Conservation (phyloP, 768 basidiomycete species). For the Suillus brevipes region DNA sequence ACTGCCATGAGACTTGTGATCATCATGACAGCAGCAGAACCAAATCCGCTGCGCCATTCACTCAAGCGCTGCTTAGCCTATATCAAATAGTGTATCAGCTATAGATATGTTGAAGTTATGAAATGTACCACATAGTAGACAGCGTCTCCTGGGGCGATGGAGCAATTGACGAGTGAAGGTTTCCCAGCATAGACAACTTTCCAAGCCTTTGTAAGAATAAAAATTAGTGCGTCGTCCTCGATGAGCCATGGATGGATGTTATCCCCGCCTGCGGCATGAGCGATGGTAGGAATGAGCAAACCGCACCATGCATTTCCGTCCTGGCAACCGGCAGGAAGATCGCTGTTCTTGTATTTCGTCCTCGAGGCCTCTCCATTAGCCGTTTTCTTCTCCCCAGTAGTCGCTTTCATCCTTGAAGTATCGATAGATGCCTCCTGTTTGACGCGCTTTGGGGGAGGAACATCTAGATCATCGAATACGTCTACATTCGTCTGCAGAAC, state of each 20-base stretch:
- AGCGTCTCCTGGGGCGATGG: not conserved
- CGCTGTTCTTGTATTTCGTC: not conserved
- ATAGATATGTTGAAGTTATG: not conserved
- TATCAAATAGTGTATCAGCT: not conserved
- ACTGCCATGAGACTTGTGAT: not conserved
- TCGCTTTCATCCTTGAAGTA: too few relatives aligned
- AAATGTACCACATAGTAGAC: not conserved
- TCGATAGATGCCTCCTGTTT: too few relatives aligned
- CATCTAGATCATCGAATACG: not conserved
- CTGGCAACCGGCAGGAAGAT: not conserved
- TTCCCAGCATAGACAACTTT: not conserved
- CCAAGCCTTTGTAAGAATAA: not conserved
- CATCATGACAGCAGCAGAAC: constrained; percentile 1
- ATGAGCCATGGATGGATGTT: not conserved
- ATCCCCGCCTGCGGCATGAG: not conserved
- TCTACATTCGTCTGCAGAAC: not conserved
- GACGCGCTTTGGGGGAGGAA: not conserved
- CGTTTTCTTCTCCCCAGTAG: not conserved
- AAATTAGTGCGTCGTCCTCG: not conserved
- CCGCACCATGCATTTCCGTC: not conserved
- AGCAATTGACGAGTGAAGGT: not conserved
- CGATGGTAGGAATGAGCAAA: not conserved
- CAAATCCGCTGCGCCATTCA: constrained; percentile 5
- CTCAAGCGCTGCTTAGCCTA: constrained; percentile 3
- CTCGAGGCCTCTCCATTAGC: not conserved